Conservation (phyloP, 1,139 yeast genomes). For the Pneumocystis wakefieldiae region DNA sequence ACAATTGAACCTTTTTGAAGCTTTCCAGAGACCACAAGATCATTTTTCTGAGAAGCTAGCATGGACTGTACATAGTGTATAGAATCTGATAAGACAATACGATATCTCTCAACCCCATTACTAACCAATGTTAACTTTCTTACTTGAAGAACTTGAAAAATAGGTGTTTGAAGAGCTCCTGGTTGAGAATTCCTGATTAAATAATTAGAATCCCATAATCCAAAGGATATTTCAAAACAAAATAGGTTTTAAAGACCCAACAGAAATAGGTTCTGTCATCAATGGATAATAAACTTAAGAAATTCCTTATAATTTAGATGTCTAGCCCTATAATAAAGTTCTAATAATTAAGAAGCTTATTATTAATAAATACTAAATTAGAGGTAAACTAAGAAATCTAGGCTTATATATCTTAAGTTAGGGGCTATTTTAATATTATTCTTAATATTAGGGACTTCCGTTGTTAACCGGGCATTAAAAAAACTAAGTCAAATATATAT, state of each 20-base stretch:
- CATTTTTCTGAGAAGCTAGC: slow-evolving; percentile 14
- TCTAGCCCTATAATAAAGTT: background rate
- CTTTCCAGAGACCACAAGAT: slow-evolving; percentile 9
- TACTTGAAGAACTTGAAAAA: slow-evolving; percentile 15
- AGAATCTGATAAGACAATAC: slow-evolving; percentile 17
- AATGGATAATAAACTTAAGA: background rate
- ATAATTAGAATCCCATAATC: background rate
- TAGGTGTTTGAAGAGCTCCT: slow-evolving; percentile 8
- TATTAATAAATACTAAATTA: too few species aligned
- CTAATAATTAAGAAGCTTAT: background rate
- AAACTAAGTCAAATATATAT: too few species aligned
- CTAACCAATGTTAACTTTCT: slow-evolving; percentile 11
- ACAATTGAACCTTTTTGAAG: slow-evolving; percentile 14
- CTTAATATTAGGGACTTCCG: too few species aligned
- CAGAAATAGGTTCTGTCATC: background rate
- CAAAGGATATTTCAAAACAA: background rate
- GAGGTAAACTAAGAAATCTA: too few species aligned
- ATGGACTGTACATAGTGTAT: slow-evolving; percentile 15
- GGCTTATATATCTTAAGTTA: too few species aligned
- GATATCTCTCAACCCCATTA: slow-evolving; percentile 12
- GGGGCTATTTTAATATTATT: too few species aligned
- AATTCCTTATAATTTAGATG: background rate
- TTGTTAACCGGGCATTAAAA: too few species aligned
- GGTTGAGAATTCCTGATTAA: background rate
- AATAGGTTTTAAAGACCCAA: background rate